Percentiles rank a stretch among this genome's conserved stretches.
These are phyloP conservation scores for Xylariaceae sp. DNA, from an alignment of 2,329 filamentous ascomycete genomes.

Conservation along the genomic window DNA sequence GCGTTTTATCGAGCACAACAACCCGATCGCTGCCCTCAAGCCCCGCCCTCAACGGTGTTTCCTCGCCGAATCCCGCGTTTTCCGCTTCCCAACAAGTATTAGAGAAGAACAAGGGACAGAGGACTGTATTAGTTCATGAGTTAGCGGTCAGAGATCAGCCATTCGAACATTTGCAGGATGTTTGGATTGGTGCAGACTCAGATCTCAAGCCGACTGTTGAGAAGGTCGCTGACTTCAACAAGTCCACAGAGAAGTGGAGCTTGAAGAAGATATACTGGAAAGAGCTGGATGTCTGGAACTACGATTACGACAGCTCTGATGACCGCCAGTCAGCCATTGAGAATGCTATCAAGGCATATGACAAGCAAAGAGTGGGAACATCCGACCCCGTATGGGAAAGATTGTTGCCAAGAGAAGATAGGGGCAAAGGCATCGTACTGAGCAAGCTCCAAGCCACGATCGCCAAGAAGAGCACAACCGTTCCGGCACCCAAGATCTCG, in stretches of 20 bases:
- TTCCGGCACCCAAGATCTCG: conserved; percentile 56
- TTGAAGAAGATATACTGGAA: conserved; percentile 66
- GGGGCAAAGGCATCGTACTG: conserved; percentile 65
- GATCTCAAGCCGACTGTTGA: conserved; percentile 62
- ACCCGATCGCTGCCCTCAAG: conserved; percentile 59
- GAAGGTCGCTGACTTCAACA: conserved; percentile 63
- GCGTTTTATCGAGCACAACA: conserved; percentile 50
- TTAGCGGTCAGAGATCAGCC: conserved; percentile 61
- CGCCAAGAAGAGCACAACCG: conserved; percentile 58
- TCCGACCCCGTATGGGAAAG: conserved; percentile 67
- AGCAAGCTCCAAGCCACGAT: conserved; percentile 68
- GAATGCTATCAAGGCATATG: conserved; percentile 65
- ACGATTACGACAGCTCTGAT: conserved; percentile 60
- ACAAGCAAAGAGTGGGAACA: conserved; percentile 62
- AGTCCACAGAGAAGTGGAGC: conserved; percentile 58
- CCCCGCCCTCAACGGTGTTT: conserved; percentile 60
- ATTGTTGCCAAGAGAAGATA: conserved; percentile 63
- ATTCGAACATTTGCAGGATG: conserved; percentile 55
- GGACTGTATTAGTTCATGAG: conserved; percentile 64
- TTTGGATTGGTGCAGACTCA: conserved; percentile 58
- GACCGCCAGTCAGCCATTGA: conserved; percentile 67
- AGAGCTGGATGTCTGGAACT: conserved; percentile 69
- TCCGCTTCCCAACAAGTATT: conserved; percentile 59
- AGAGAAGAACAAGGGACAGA: conserved; percentile 61
- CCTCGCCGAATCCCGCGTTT: conserved; percentile 60